Evolutionary conservation across 78 protist genomes (phyloP).

Genomic region (Trichosphaerium sp.): DNA sequence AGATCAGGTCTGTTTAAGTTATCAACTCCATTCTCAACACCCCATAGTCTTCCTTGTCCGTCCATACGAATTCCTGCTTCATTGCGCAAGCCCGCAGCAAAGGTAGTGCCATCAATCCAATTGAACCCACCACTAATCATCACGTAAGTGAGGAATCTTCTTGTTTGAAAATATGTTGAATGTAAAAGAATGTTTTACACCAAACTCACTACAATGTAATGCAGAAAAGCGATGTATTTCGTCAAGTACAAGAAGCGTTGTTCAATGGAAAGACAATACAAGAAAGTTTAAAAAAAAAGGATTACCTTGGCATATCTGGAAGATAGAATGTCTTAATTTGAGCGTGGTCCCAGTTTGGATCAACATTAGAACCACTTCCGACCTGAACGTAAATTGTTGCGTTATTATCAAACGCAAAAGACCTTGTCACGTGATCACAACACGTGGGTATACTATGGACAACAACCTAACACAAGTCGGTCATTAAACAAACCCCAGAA

Average conservation of each 20-base stretch:
- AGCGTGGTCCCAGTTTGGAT: neutral
- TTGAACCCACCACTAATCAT: neutral
- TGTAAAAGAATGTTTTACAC: no score
- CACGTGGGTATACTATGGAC: neutral
- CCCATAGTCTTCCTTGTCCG: constrained; percentile 10
- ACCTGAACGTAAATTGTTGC: neutral
- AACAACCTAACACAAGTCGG: no score
- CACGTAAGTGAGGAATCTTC: neutral
- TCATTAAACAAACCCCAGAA: no score
- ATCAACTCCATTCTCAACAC: constrained; percentile 25
- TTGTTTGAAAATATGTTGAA: neutral
- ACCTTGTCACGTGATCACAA: neutral
- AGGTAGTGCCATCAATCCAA: neutral
- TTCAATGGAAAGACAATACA: no score
- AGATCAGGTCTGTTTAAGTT: neutral
- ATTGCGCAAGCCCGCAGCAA: constrained; percentile 7
- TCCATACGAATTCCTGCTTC: constrained; percentile 12
- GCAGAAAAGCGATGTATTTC: no score
- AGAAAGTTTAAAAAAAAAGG: no score
- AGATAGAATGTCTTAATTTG: no score
- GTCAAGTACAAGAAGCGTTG: no score
- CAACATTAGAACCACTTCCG: constrained; percentile 7
- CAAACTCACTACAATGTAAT: no score
- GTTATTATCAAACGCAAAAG: neutral
- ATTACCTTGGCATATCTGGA: no score